phyloP scores from a whole-genome alignment of 2,329 filamentous ascomycete genomes.

The Orbilia javanica region DNA sequence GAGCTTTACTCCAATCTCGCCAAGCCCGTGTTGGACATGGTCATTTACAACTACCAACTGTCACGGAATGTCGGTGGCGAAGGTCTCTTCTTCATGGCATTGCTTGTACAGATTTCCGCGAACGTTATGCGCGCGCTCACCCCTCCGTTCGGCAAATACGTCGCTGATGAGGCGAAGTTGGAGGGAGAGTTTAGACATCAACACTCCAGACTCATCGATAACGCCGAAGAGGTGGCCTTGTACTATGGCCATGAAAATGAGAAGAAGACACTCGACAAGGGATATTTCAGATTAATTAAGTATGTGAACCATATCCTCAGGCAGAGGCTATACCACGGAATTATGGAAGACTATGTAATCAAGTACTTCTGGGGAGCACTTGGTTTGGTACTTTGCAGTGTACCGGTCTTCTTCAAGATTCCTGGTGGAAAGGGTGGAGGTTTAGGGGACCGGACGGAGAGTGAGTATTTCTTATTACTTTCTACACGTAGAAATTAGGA shows the following conservation, averaged over 20 bases:
- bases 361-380: constrained; percentile 99
- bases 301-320: constrained; percentile 96
- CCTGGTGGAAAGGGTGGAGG: constrained; percentile 72
- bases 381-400: constrained; percentile 89
- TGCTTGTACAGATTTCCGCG: constrained; percentile 92
- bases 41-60: constrained; percentile 94
- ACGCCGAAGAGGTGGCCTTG: constrained; percentile 92
- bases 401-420: constrained; percentile 95
- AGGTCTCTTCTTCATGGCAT: constrained; percentile 92
- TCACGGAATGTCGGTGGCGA: constrained; percentile 96
- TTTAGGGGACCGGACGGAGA: constrained; percentile 71
- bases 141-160: constrained; percentile 96
- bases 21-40: constrained; percentile 93
- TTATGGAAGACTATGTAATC: constrained; percentile 99
- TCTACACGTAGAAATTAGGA: constrained; percentile 10
- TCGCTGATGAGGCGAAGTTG: constrained; percentile 91
- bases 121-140: constrained; percentile 93
- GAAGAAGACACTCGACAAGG: constrained; percentile 96
- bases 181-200: constrained; percentile 98
- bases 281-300: constrained; percentile 98
- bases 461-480: constrained; percentile 64
- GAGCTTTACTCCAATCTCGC: constrained; percentile 97
- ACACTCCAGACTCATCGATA: constrained; percentile 93
- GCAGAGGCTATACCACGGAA: constrained; percentile 92
- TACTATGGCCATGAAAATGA: constrained; percentile 93